phyloP scores from a whole-genome alignment of 768 basidiomycete genomes.

The Lentinula edodes region DNA sequence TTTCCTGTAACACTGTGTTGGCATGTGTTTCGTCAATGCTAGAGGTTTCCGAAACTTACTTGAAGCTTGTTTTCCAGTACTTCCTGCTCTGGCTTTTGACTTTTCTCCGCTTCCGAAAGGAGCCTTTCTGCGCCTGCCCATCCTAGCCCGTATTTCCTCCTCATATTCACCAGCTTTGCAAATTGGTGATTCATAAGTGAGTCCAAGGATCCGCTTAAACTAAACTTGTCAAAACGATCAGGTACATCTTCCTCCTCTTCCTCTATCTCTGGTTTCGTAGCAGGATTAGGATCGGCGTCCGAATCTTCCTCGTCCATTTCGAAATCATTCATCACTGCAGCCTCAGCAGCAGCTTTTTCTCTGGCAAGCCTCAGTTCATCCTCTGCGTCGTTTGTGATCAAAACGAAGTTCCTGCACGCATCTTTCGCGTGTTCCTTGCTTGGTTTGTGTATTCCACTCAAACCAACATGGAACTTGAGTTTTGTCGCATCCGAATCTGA shows the following conservation, averaged over 20 bases:
- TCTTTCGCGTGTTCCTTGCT: slow-evolving; percentile 40
- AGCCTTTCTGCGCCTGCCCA: slow-evolving; percentile 69
- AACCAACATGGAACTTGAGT: slow-evolving; percentile 56
- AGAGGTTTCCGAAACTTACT: slow-evolving; percentile 19
- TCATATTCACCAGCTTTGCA: slow-evolving; percentile 44
- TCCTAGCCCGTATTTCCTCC: slow-evolving; percentile 47
- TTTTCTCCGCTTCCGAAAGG: slow-evolving; percentile 36
- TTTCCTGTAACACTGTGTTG: slow-evolving; percentile 18
- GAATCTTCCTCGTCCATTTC: slow-evolving; percentile 18
- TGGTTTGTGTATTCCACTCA: slow-evolving; percentile 59
- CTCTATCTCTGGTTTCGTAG: slow-evolving; percentile 7
- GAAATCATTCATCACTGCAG: slow-evolving; percentile 20
- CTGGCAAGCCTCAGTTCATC: slow-evolving; percentile 25
- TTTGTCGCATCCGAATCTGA: not conserved
- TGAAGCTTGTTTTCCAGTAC: slow-evolving; percentile 26
- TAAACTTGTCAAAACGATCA: slow-evolving; percentile 52
- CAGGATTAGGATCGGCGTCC: not conserved
- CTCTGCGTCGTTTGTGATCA: slow-evolving; percentile 38
- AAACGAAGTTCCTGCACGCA: slow-evolving; percentile 43
- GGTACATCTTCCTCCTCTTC: slow-evolving; percentile 29
- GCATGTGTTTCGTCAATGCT: not conserved
- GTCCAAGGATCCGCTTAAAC: slow-evolving; percentile 60
- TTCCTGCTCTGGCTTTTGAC: slow-evolving; percentile 34
- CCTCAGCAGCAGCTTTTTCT: slow-evolving; percentile 24
- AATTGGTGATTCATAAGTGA: slow-evolving; percentile 54